Conservation (phyloP, 2,329 filamentous ascomycete genomes). For the Hysterium pulicare region DNA sequence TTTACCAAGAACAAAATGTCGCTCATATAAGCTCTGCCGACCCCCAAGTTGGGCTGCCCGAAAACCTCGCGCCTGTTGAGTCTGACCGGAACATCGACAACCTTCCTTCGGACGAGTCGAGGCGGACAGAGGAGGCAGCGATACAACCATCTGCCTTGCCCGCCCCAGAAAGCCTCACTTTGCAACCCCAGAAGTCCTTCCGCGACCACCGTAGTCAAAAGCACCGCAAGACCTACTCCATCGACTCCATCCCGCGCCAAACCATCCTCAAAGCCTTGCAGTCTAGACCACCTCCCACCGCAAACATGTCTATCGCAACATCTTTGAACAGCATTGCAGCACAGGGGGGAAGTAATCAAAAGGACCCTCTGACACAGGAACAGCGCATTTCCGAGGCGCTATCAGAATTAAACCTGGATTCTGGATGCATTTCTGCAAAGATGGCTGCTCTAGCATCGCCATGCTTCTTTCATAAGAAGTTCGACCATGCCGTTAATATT, state of each 20-base stretch:
- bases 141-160: slow-evolving; percentile 19
- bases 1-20: slow-evolving; percentile 20
- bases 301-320: slow-evolving; percentile 59
- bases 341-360: slow-evolving; percentile 24
- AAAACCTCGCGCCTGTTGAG: slow-evolving; percentile 24
- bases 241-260: slow-evolving; percentile 69
- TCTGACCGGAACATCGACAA: slow-evolving; percentile 10
- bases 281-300: slow-evolving; percentile 55
- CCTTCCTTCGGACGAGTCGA: slow-evolving; percentile 25
- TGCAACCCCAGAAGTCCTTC: slow-evolving; percentile 34
- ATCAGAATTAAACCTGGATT: slow-evolving; percentile 48
- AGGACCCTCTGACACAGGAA: slow-evolving; percentile 22
- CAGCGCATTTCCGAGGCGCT: slow-evolving; percentile 63
- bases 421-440: slow-evolving; percentile 39
- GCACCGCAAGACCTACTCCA: slow-evolving; percentile 48
- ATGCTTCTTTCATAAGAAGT: slow-evolving; percentile 96
- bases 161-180: slow-evolving; percentile 32
- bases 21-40: slow-evolving; percentile 25
- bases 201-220: slow-evolving; percentile 34
- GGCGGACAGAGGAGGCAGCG: slow-evolving; percentile 13
- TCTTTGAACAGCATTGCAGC: slow-evolving; percentile 60
- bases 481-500: slow-evolving; percentile 93
- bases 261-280: slow-evolving; percentile 80
- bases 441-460: slow-evolving; percentile 79
- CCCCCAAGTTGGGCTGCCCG: slow-evolving; percentile 6